Evolutionary conservation across 2,329 filamentous ascomycete species (phyloP), one percentile per base, ranked within the genome.

Genomic region (Scedosporium dehoogii): DNA sequence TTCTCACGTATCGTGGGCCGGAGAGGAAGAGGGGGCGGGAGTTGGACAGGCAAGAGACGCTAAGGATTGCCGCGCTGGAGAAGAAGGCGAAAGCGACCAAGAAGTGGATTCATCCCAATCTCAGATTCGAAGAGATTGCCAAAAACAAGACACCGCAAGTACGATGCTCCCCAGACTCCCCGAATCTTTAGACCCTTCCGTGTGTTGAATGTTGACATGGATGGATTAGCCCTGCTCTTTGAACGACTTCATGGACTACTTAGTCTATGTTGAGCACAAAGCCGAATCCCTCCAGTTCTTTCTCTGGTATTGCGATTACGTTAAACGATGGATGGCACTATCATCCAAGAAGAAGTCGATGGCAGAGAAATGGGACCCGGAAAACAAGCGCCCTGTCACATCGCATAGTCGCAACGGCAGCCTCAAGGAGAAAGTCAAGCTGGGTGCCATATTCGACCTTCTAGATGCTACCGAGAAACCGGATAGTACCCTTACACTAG

Each of bases 231-330:
- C 64, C 10, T 66, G 63, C 55, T 63, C 65, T 5, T 60, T 64
- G 21, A 62, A 64, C 16, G 89, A 94, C 72, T 92, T 94, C 72
- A 91, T 93, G 88, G 90, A 92, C 74, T 93, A 92, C 68, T 81
- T 93, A 64, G 80, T 89, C 64, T 92, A 93, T 72, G 85, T 94
- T 64, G 90, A 93, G 73, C 83, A 88, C 66, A 80, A 87, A 25
- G 89, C 90, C 61, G 90, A 94, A 75, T 92, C 93, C 70, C 78
- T 94, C 23, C 90, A 93, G 71, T 92, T 92, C 72, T 86, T 81
- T 69, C 78, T 87, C 4, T 88, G 85, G 85, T 76, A 89, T 69
- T 80, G 86, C 51, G 86, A 90, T 68, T 85, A 84, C 65, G 71
- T 73, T 63, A 74, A 74, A 65, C 79, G 82, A 9, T 85, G 85